Conservation (phyloP, 2,329 filamentous ascomycete species). For the Trichoderma endophyticum region DNA sequence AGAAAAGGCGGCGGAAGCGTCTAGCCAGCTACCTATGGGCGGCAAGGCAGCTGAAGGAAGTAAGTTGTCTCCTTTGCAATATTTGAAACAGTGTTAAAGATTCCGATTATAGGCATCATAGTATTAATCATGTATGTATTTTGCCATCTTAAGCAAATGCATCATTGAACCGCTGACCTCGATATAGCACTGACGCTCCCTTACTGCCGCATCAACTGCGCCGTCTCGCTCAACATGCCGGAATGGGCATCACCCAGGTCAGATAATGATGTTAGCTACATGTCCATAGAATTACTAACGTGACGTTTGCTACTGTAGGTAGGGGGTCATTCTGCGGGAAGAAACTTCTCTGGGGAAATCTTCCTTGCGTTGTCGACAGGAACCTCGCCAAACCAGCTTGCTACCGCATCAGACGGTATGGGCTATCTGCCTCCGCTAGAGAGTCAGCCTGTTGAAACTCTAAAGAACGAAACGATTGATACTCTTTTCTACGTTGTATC, state of each 20-base stretch:
- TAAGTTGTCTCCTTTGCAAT: background rate
- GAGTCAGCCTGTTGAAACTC: background rate
- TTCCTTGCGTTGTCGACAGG: background rate
- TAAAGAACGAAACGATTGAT: background rate
- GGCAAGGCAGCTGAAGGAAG: slow-evolving; percentile 4
- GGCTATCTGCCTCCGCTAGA: background rate
- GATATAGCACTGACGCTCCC: background rate
- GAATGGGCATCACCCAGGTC: background rate
- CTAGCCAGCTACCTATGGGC: background rate
- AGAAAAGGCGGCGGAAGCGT: background rate
- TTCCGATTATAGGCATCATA: background rate
- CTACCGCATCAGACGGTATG: background rate
- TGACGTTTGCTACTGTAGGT: background rate
- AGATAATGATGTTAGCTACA: background rate
- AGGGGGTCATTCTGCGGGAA: background rate
- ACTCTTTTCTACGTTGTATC: background rate
- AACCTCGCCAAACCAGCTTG: background rate
- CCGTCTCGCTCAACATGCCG: background rate
- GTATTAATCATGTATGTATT: background rate
- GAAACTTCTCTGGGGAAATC: background rate
- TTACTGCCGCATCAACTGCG: background rate
- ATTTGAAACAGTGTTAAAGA: background rate
- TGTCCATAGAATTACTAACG: background rate
- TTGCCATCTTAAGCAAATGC: background rate
- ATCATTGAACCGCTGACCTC: background rate